A percentile compares a stretch with the other conserved stretches of the same genome.
These are phyloP conservation scores for Escovopsis sp. DNA, from an alignment of 2,329 filamentous ascomycete species.

Conservation along the genomic window DNA sequence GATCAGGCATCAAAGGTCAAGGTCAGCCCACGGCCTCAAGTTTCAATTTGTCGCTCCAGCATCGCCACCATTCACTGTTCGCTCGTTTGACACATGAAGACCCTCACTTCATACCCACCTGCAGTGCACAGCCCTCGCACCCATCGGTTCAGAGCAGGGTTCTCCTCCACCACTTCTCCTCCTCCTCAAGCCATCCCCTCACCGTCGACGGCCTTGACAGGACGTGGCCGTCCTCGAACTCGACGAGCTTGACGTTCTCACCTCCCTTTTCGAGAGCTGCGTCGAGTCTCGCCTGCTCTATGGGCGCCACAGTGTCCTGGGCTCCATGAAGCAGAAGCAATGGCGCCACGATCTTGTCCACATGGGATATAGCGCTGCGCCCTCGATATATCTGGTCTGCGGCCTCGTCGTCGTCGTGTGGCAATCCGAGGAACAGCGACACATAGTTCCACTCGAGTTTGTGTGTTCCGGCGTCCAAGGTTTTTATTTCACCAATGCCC, in stretches of 20 bases:
- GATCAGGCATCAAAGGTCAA: too few species aligned
- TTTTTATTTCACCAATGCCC: constrained; percentile 35
- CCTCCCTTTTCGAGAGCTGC: constrained; percentile 25
- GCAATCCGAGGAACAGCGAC: constrained; percentile 26
- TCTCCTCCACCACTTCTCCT: constrained; percentile 32
- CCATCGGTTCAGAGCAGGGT: constrained; percentile 16
- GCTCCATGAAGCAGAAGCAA: constrained; percentile 42
- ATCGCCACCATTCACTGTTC: too few species aligned
- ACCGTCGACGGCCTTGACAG: constrained; percentile 27
- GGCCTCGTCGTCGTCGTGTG: constrained; percentile 20
- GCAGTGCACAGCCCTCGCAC: too few species aligned
- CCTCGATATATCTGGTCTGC: constrained; percentile 26
- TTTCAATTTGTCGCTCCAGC: too few species aligned
- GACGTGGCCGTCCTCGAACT: constrained; percentile 37
- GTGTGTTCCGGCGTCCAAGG: constrained; percentile 32
- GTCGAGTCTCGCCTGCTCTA: constrained; percentile 37
- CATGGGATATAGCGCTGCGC: constrained; percentile 34
- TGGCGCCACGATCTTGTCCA: constrained; percentile 31
- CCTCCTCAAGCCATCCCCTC: constrained; percentile 25
- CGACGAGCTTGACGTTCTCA: constrained; percentile 30
- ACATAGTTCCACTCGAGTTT: constrained; percentile 42
- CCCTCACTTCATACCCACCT: too few species aligned
- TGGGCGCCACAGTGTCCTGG: constrained; percentile 41
- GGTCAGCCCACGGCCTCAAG: too few species aligned
- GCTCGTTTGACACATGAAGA: too few species aligned